phyloP scores from a whole-genome alignment of 352 stramenopile genomes.

The Phytophthora aleatoria region DNA sequence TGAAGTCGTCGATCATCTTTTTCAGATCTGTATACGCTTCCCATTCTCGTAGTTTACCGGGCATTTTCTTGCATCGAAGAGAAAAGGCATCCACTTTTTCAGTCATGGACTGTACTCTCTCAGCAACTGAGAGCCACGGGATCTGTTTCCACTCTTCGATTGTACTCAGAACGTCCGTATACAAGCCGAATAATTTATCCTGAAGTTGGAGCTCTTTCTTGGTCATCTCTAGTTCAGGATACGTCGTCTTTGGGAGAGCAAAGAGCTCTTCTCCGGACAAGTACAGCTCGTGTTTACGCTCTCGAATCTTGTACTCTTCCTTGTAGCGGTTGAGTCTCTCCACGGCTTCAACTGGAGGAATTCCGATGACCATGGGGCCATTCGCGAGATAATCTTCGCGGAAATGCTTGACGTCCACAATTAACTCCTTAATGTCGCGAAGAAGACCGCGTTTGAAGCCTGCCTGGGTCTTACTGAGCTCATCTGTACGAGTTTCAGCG shows the following conservation, averaged over 20 bases:
- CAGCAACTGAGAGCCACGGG: constrained; percentile 94
- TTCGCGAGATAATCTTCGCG: constrained; percentile 96
- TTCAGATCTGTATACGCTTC: constrained; percentile 97
- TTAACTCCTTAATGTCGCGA: constrained; percentile 97
- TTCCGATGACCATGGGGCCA: constrained; percentile 97
- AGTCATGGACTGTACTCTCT: constrained; percentile 95
- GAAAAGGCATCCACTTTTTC: constrained; percentile 97
- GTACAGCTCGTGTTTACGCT: constrained; percentile 98
- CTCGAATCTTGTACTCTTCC: constrained; percentile 97
- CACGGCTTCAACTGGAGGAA: constrained; percentile 95
- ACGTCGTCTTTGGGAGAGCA: constrained; percentile 94
- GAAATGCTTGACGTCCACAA: constrained; percentile 96
- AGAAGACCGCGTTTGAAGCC: constrained; percentile 96
- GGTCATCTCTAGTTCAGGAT: constrained; percentile 96
- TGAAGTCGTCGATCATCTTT: constrained; percentile 98
- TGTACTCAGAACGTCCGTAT: constrained; percentile 97
- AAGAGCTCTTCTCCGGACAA: constrained; percentile 97
- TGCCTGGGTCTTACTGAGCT: constrained; percentile 95
- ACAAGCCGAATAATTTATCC: constrained; percentile 95
- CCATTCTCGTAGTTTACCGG: constrained; percentile 95
- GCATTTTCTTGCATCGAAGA: constrained; percentile 97
- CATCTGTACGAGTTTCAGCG: constrained; percentile 93
- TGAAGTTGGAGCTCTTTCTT: constrained; percentile 97
- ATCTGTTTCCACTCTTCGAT: constrained; percentile 98
- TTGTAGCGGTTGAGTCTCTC: constrained; percentile 98